Conservation (phyloP, 139 green algal species). For the Marvania coccoides region DNA sequence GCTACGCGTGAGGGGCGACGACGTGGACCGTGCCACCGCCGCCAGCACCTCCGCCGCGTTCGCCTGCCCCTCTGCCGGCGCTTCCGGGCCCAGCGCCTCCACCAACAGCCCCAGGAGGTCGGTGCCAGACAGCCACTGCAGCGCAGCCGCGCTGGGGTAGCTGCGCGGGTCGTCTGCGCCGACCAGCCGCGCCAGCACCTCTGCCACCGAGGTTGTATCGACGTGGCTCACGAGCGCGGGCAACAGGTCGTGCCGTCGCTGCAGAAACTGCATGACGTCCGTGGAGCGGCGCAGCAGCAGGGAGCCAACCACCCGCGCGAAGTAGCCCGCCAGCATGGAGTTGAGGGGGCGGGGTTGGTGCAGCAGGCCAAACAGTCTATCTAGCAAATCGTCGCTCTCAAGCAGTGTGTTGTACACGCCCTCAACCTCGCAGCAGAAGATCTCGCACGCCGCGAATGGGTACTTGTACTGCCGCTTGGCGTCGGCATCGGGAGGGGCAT, state of each 20-base stretch:
- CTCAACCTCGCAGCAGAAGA: slow-evolving; percentile 97
- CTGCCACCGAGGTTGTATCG: slow-evolving; percentile 69
- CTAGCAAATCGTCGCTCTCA: slow-evolving; percentile 65
- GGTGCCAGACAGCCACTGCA: slow-evolving; percentile 71
- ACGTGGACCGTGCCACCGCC: slow-evolving; percentile 64
- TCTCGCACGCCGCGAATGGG: slow-evolving; percentile 92
- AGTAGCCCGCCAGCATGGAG: slow-evolving; percentile 85
- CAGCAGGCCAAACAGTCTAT: slow-evolving; percentile 74
- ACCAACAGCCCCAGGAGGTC: slow-evolving; percentile 65
- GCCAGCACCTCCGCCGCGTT: slow-evolving; percentile 82
- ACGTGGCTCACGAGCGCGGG: slow-evolving; percentile 53
- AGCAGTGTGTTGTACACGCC: slow-evolving; percentile 84
- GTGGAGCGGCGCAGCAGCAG: slow-evolving; percentile 58
- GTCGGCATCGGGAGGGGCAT: slow-evolving; percentile 22
- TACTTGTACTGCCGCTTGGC: slow-evolving; percentile 81
- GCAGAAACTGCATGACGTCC: slow-evolving; percentile 66
- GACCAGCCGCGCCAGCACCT: slow-evolving; percentile 77
- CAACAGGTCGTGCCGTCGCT: slow-evolving; percentile 33
- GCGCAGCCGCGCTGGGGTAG: background rate
- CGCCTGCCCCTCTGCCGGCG: slow-evolving; percentile 40
- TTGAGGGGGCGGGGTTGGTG: slow-evolving; percentile 44
- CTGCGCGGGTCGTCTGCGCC: slow-evolving; percentile 72
- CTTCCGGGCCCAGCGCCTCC: slow-evolving; percentile 31
- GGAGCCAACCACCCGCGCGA: slow-evolving; percentile 75
- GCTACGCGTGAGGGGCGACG: slow-evolving; percentile 54